Evolutionary conservation across 2,329 filamentous ascomycete species (phyloP).

Genomic region (Periconia sp.): DNA sequence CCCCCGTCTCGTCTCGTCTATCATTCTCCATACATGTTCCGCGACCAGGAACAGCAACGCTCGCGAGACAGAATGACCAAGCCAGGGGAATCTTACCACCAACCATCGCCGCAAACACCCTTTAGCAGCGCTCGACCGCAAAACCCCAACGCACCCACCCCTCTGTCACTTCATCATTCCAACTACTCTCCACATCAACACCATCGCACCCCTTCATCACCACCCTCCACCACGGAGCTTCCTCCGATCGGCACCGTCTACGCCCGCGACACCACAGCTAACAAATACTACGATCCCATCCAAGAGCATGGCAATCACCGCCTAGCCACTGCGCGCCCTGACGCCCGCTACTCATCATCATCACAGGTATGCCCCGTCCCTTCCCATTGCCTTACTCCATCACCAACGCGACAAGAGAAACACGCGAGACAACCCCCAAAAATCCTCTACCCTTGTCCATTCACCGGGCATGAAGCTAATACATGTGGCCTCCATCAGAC

Average conservation of each 20-base stretch:
- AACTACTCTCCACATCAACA: constrained; percentile 14
- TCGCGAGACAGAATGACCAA: constrained; percentile 34
- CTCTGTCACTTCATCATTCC: constrained; percentile 14
- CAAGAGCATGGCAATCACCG: constrained; percentile 46
- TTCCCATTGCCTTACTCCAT: constrained; percentile 3
- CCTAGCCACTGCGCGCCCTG: constrained; percentile 36
- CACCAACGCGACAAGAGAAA: neutral
- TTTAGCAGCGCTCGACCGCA: constrained; percentile 37
- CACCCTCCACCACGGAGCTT: constrained; percentile 41
- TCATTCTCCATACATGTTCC: constrained; percentile 23
- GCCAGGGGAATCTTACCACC: constrained; percentile 38
- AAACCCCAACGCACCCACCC: constrained; percentile 28
- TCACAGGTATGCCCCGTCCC: constrained; percentile 28
- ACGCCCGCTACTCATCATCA: constrained; percentile 31
- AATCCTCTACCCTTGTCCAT: neutral
- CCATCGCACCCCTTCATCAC: constrained; percentile 38
- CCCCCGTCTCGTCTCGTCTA: neutral
- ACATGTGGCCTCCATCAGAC: constrained; percentile 18
- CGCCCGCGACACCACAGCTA: constrained; percentile 43
- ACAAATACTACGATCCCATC: constrained; percentile 54
- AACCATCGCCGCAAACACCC: constrained; percentile 27
- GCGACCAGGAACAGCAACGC: constrained; percentile 30
- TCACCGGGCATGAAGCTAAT: constrained; percentile 24
- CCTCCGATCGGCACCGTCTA: constrained; percentile 45
- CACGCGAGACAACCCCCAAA: neutral